Evolutionary conservation across 495 filamentous ascomycete species (phyloP).

Genomic region (Chaetomium tenue): DNA sequence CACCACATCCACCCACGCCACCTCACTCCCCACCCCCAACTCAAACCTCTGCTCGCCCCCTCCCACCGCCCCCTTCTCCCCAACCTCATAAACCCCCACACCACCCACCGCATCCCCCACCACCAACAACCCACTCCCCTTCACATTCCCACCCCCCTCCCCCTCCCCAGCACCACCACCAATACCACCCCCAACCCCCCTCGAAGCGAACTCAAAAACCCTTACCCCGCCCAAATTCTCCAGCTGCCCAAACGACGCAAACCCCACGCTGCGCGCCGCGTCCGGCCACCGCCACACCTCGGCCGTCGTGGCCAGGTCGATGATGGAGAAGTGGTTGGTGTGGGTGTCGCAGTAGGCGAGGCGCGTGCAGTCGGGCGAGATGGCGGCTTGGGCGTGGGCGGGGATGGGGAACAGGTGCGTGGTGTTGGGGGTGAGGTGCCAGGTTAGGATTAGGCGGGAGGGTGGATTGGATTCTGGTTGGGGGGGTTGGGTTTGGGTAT

Average conservation of each 20-base stretch:
- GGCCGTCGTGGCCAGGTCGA: slow-evolving; percentile 26
- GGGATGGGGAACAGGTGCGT: slow-evolving; percentile 33
- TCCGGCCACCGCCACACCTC: slow-evolving; percentile 36
- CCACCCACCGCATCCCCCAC: slow-evolving; percentile 30
- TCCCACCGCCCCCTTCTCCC: not conserved
- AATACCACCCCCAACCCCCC: slow-evolving; percentile 30
- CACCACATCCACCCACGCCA: slow-evolving; percentile 12
- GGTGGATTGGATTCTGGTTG: not conserved
- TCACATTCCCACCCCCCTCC: not conserved
- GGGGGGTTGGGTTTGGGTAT: not conserved
- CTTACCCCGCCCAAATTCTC: slow-evolving; percentile 28
- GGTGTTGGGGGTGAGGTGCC: slow-evolving; percentile 30
- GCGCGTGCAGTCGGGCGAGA: slow-evolving; percentile 32
- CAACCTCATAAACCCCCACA: slow-evolving; percentile 31
- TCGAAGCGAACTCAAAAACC: slow-evolving; percentile 32
- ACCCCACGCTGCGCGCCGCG: slow-evolving; percentile 12
- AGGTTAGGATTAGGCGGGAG: slow-evolving; percentile 30
- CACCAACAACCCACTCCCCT: slow-evolving; percentile 22
- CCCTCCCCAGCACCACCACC: slow-evolving; percentile 28
- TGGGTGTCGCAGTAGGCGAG: slow-evolving; percentile 33
- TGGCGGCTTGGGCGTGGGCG: slow-evolving; percentile 30
- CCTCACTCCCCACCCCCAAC: slow-evolving; percentile 20
- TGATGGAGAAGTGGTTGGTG: slow-evolving; percentile 23
- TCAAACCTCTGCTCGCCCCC: slow-evolving; percentile 22
- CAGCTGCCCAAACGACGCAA: slow-evolving; percentile 29